A percentile compares a stretch with the other conserved stretches of the same genome.
Conservation (phyloP, 2,329 filamentous ascomycete species). For the Venturia carpophila region DNA sequence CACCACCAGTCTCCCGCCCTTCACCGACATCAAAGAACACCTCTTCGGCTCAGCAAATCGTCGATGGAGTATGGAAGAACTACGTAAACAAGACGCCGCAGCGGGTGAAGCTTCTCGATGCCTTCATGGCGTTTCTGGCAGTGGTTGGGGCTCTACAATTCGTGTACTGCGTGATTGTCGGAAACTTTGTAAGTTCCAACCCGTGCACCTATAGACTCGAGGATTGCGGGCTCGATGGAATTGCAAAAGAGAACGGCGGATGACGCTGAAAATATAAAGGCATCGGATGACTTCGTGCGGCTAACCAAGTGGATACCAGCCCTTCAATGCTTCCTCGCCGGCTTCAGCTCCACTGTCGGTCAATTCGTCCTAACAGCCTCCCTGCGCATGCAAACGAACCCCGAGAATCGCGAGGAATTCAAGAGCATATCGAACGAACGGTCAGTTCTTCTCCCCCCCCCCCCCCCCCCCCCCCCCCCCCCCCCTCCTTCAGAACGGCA, state of each 20-base stretch:
- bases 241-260: neutral
- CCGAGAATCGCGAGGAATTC: slow-evolving; percentile 72
- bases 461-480: neutral
- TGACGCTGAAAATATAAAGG: neutral
- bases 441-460: slow-evolving; percentile 41
- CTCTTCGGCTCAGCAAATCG: slow-evolving; percentile 42
- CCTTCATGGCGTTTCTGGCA: slow-evolving; percentile 82
- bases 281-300: no score
- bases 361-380: slow-evolving; percentile 93
- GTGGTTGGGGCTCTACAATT: slow-evolving; percentile 87
- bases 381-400: slow-evolving; percentile 86
- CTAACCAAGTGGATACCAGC: slow-evolving; percentile 46
- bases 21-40: slow-evolving; percentile 21
- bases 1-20: slow-evolving; percentile 22
- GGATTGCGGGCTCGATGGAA: neutral
- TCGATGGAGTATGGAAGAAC: slow-evolving; percentile 62
- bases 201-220: neutral
- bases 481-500: neutral
- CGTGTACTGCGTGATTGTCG: slow-evolving; percentile 80
- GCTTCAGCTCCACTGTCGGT: slow-evolving; percentile 88
- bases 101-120: slow-evolving; percentile 84
- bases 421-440: slow-evolving; percentile 70
- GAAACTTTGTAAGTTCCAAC: slow-evolving; percentile 75
- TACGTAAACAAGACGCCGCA: slow-evolving; percentile 79
- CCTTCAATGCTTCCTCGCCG: slow-evolving; percentile 95